Evolutionary conservation across 352 stramenopile genomes (phyloP).

Genomic region (Globisporangium megalacanthum): DNA sequence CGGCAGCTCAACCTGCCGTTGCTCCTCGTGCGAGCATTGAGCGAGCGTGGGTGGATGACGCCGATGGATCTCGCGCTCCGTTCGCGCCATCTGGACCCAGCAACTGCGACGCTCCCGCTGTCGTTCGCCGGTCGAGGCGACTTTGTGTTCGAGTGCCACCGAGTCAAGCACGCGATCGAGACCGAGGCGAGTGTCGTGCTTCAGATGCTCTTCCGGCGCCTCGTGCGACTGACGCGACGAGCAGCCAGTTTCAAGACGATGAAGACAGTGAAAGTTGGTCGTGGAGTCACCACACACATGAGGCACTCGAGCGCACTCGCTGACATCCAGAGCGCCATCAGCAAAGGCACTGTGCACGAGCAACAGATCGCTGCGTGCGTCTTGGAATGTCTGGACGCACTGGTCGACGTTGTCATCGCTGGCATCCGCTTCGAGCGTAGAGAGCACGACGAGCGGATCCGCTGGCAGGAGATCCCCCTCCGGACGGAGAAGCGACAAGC

Average conservation of each 20-base stretch:
- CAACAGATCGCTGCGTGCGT: slow-evolving; percentile 23
- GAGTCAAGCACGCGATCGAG: slow-evolving; percentile 16
- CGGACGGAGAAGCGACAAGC: slow-evolving; percentile 33
- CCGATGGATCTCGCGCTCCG: slow-evolving; percentile 27
- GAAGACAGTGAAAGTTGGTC: not conserved
- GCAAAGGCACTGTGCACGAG: slow-evolving; percentile 14
- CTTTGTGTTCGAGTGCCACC: slow-evolving; percentile 41
- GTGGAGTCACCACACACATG: not conserved
- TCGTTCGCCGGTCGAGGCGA: slow-evolving; percentile 29
- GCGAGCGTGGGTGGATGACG: slow-evolving; percentile 15
- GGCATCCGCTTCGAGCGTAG: slow-evolving; percentile 14
- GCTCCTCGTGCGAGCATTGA: slow-evolving; percentile 10
- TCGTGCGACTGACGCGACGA: slow-evolving; percentile 7
- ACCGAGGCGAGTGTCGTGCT: slow-evolving; percentile 24
- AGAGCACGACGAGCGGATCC: slow-evolving; percentile 15
- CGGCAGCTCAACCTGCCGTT: slow-evolving; percentile 9
- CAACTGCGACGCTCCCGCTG: slow-evolving; percentile 15
- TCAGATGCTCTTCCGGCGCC: slow-evolving; percentile 29
- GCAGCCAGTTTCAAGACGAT: slow-evolving; percentile 2
- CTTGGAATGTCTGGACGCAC: slow-evolving; percentile 24
- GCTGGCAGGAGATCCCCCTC: slow-evolving; percentile 30
- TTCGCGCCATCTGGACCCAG: slow-evolving; percentile 13
- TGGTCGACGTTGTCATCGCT: slow-evolving; percentile 26
- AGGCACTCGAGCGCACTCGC: slow-evolving; percentile 6
- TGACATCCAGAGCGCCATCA: slow-evolving; percentile 5